Base-by-base conservation (phyloP, 441 rosid species). In the Populus tomentosa region DNA sequence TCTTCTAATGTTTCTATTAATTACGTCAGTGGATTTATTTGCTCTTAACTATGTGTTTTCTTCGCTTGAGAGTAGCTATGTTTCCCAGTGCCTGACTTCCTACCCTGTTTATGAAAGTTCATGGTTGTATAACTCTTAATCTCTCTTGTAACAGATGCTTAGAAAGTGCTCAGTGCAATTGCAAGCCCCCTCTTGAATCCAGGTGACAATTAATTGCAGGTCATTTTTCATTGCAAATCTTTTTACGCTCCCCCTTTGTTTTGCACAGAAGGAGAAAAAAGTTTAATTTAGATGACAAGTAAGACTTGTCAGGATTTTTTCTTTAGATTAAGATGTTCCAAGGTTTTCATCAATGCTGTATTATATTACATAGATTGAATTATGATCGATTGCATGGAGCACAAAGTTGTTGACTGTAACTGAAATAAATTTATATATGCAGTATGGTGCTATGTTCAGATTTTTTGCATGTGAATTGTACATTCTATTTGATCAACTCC, bases 121-220 rank as follows among this genome's bases (percentile, higher is more conserved):
- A 20, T 35, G 26, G 6, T 40, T 72, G 38, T 62, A 14, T 71
- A 40, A 18, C 28, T 24, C 75, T n/a, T 69, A 32, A 35, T 33
- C 14, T 53, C 53, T 80, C 21, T 59, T 69, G 69, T 74, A 73
- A 18, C 80, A 69, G 84, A 78, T 81, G 78, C 79, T 70, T 74
- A 32, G 35, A 13, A 10, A 59, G 69, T 69, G 14, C 26, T 46
- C 59, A 6, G 36, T 4, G 65, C 28, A 21, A 20, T 23, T 11
- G 81, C 33, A 63, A 6, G 36, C 61, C 56, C 40, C 71, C 75
- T 24, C 66, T 8, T 70, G 42, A 76, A 56, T 74, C 70, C 79
- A 78, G 84, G 85, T 85, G 67, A 73, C 67, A 65, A 67, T 38
- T 56, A 23, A 5, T n/a, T 3, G 0, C 16, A 1, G 35, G 56